phyloP scores from a whole-genome alignment of 345 rosid genomes.

The Chamaenerion angustifolium region DNA sequence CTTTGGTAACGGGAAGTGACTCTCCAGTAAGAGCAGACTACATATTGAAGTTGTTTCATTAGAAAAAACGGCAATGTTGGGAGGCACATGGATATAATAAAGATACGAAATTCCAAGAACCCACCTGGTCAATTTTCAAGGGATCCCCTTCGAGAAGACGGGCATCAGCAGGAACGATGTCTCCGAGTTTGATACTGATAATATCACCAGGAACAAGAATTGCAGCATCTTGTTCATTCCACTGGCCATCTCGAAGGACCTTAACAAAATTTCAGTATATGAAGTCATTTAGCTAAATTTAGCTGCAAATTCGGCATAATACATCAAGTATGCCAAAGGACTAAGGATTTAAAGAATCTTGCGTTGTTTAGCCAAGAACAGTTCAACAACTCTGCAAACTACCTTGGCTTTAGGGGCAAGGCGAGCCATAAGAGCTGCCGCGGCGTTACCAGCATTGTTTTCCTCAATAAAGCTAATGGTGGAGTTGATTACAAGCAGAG shows the following conservation, averaged over 20 bases:
- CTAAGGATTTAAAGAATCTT: too few relatives aligned
- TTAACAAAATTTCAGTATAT: slow-evolving; percentile 8
- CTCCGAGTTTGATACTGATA: slow-evolving; percentile 82
- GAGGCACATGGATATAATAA: not conserved
- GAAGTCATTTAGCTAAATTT: too few relatives aligned
- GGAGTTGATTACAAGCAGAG: slow-evolving; percentile 77
- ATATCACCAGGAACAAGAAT: slow-evolving; percentile 88
- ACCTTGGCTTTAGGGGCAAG: slow-evolving; percentile 98
- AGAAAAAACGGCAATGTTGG: not conserved
- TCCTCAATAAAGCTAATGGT: slow-evolving; percentile 98
- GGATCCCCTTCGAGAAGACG: slow-evolving; percentile 95
- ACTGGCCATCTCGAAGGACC: slow-evolving; percentile 95
- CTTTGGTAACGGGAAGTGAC: slow-evolving; percentile 95
- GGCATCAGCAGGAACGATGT: slow-evolving; percentile 95
- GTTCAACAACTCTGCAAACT: not conserved
- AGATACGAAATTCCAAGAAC: slow-evolving; percentile 5
- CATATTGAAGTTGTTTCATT: slow-evolving; percentile 7
- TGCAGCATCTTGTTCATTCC: slow-evolving; percentile 91
- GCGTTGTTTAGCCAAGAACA: too few relatives aligned
- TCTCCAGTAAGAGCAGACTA: slow-evolving; percentile 98
- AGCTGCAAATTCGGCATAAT: too few relatives aligned
- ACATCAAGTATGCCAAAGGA: too few relatives aligned
- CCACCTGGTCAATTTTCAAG: slow-evolving; percentile 85
- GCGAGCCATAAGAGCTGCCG: slow-evolving; percentile 96
- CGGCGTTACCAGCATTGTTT: slow-evolving; percentile 95